Base-by-base conservation (phyloP, 768 basidiomycete species). In the Suillus discolor region DNA sequence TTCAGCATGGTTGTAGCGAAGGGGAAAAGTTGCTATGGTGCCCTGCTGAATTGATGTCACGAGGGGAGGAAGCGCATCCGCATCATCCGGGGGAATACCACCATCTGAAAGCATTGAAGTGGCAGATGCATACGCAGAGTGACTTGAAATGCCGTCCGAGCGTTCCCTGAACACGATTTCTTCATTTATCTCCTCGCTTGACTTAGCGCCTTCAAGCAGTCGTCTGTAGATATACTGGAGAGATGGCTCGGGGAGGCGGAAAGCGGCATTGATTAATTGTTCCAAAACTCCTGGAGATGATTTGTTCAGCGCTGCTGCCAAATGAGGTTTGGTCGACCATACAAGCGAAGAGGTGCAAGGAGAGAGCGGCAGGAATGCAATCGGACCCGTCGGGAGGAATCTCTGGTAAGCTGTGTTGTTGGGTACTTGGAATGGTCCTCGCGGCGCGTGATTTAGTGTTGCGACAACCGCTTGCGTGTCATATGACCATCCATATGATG, bases 311-410 rank as follows among this genome's bases (percentile, higher is more conserved):
- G 89, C 86, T n/a, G 84, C 77, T 3, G 95, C 94, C 9, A 95
- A 82, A 6, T 80, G 74, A 1, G 96, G 94, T 62, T 82, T 86
- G 0, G 93, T 97, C 23, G 94, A 96, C 97, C 97, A 99, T 7
- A 98, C 97, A 60, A 99, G 83, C 4, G 96, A 96, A 12, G 95
- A 93, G 2, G 82, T 80, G 0, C 88, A 90, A 0, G 87, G 79
- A 1, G 90, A 90, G 51, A 98, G 84, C 0, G 97, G 97, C 25
- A 99, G 84, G 81, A 97, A 99, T 0, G 96, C 96, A 51, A 99
- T 90, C 3, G 97, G 97, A 0, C 97, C 97, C 6, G 95, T 95
- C 2, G 96, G 92, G 23, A 99, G 85, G 81, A 98, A 98, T 25
- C 96, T 84, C 75, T 99, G 97, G 78, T 92, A 99, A 0, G 94